These are phyloP conservation scores for Termitomyces eurrhizus DNA, from an alignment of 768 basidiomycete genomes.

Conservation along the genomic window DNA sequence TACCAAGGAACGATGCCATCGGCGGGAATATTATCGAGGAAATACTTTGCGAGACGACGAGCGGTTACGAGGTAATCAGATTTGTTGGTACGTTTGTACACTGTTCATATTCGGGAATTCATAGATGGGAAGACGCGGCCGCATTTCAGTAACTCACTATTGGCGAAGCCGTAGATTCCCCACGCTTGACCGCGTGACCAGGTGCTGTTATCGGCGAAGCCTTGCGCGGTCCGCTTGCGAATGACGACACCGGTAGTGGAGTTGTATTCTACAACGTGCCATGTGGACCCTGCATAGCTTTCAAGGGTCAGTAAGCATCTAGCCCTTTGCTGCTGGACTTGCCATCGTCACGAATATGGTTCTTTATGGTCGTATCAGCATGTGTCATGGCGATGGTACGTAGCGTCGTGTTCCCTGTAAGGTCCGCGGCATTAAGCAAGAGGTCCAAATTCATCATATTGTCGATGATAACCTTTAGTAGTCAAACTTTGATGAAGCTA, in stretches of 20 bases:
- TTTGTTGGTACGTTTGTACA: conserved; percentile 54
- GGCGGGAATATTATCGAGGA: conserved; percentile 51
- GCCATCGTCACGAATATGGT: conserved; percentile 68
- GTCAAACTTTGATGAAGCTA: not conserved
- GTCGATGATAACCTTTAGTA: conserved; percentile 63
- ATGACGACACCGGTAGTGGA: conserved; percentile 61
- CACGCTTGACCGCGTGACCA: conserved; percentile 76
- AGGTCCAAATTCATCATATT: conserved; percentile 83
- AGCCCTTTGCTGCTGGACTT: conserved; percentile 12
- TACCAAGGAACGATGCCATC: conserved; percentile 69
- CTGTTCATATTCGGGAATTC: conserved; percentile 26
- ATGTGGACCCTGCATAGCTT: conserved; percentile 37
- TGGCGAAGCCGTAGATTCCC: conserved; percentile 69
- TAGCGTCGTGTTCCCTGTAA: conserved; percentile 61
- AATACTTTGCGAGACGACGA: conserved; percentile 55
- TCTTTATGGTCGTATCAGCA: conserved; percentile 63
- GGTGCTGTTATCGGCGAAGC: conserved; percentile 61
- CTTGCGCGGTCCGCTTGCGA: conserved; percentile 55
- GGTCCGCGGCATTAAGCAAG: conserved; percentile 50
- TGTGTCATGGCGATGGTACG: conserved; percentile 60
- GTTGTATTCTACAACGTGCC: conserved; percentile 69
- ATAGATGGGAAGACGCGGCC: not conserved
- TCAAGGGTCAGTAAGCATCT: not conserved
- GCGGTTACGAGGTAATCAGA: conserved; percentile 56
- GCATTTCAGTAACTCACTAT: conserved; percentile 40